Percentiles rank a stretch among this genome's conserved stretches.
phyloP scores from a whole-genome alignment of 83 land plant genomes.

The Picea abies region DNA sequence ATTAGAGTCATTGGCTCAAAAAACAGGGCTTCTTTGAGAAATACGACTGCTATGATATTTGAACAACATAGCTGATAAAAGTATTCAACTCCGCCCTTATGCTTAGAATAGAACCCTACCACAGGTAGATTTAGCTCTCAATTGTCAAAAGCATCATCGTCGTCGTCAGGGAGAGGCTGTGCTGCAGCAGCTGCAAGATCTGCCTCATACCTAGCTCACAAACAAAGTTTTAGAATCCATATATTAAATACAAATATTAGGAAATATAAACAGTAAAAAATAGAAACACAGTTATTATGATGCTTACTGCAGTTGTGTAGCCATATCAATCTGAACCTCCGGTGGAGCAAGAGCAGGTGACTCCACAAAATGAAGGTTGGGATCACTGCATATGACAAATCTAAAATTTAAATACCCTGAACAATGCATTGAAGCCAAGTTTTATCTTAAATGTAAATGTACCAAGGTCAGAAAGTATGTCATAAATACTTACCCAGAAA shows the following conservation, averaged over 20 bases:
- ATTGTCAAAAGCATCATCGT: no score
- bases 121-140: no score
- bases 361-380: conserved; percentile 80
- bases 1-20: not conserved
- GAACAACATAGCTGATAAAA: not conserved
- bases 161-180: no score
- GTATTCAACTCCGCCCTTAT: not conserved
- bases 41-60: not conserved
- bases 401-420: not conserved
- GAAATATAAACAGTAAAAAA: not conserved
- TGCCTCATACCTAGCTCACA: not conserved
- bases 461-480: not conserved
- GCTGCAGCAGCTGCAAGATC: no score
- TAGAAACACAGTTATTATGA: no score
- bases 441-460: not conserved
- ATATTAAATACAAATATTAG: not conserved
- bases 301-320: conserved; percentile 6
- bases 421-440: not conserved
- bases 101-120: not conserved
- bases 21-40: not conserved
- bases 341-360: conserved; percentile 88
- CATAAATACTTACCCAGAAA: not conserved
- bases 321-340: conserved; percentile 71
- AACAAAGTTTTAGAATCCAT: not conserved
- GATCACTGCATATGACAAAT: no score